Percentiles rank a stretch among this genome's conserved stretches.
These are phyloP conservation scores for Aspergillus nomiae DNA, from an alignment of 2,329 filamentous ascomycete species.

Conservation along the genomic window DNA sequence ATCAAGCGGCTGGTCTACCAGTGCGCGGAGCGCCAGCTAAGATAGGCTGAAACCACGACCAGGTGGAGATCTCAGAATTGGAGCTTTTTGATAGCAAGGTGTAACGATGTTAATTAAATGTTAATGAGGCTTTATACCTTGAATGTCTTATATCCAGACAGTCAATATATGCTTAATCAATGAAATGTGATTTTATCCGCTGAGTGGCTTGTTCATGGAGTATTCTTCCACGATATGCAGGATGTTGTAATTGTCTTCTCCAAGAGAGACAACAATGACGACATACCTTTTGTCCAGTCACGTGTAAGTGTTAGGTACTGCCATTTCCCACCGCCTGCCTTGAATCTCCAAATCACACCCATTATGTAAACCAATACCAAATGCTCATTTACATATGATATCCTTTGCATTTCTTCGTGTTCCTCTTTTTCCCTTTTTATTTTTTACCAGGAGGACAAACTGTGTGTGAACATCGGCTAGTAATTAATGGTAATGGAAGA, in stretches of 20 bases:
- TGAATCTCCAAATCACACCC: background rate
- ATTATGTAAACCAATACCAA: background rate
- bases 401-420: background rate
- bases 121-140: background rate
- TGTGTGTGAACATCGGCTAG: background rate
- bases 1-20: background rate
- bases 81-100: background rate
- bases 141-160: background rate
- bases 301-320: background rate
- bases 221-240: too few relatives aligned
- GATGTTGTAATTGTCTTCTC: too few relatives aligned
- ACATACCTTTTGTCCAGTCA: too few relatives aligned
- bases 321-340: background rate
- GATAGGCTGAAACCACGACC: background rate
- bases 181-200: too few relatives aligned
- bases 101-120: background rate
- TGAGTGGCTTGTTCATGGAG: too few relatives aligned
- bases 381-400: background rate
- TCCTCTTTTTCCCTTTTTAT: background rate
- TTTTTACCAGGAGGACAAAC: background rate
- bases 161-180: too few relatives aligned
- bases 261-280: too few relatives aligned
- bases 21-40: background rate
- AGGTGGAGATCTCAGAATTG: too few relatives aligned
- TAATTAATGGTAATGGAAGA: constrained; percentile 26